Evolutionary conservation across 2,329 filamentous ascomycete species (phyloP).

Genomic region (Colletotrichum sp.): DNA sequence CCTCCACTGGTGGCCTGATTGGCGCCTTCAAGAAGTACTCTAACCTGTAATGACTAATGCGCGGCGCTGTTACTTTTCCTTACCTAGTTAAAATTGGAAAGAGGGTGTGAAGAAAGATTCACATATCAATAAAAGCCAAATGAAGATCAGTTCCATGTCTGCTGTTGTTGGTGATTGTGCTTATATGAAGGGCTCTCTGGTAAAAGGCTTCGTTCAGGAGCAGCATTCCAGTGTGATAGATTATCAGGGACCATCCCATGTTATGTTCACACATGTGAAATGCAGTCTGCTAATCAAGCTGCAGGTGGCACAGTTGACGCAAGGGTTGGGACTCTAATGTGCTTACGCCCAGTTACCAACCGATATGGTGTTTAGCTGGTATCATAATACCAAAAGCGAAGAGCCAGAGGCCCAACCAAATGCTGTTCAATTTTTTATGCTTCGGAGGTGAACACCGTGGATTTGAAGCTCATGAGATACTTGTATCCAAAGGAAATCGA

Average conservation of each 20-base stretch:
- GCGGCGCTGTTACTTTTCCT: constrained; percentile 13
- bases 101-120: neutral
- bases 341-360: rapidly evolving
- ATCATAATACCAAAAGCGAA: too few species aligned
- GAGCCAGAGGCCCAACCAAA: too few species aligned
- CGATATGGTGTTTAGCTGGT: too few species aligned
- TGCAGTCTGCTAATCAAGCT: neutral
- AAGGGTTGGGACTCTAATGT: rapidly evolving
- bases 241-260: neutral
- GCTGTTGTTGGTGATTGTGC: neutral
- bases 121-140: neutral
- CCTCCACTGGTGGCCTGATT: constrained; percentile 87
- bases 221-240: neutral
- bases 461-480: neutral
- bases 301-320: neutral
- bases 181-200: neutral
- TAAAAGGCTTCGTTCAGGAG: neutral
- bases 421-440: too few species aligned
- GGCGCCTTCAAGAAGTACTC: constrained; percentile 85
- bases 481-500: neutral
- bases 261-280: neutral
- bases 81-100: constrained; percentile 5
- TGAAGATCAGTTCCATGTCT: neutral
- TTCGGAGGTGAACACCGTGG: neutral
- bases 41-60: constrained; percentile 45